Percentiles rank a stretch among this genome's conserved stretches.
phyloP scores from a whole-genome alignment of 768 basidiomycete genomes.

The Infundibulicybe gibba region DNA sequence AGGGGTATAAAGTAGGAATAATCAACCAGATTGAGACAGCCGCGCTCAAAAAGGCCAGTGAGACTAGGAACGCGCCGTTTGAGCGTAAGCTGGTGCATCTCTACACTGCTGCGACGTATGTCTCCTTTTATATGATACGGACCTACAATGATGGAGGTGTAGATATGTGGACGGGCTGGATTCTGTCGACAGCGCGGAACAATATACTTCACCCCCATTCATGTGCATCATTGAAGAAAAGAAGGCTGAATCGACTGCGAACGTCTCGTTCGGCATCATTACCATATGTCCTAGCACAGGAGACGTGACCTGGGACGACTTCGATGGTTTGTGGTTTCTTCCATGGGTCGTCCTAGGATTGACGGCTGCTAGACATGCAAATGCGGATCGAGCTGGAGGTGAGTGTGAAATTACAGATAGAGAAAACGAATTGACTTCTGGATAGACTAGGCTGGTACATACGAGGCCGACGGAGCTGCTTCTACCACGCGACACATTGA shows the following conservation, averaged over 20 bases:
- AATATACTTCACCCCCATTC: conserved; percentile 55
- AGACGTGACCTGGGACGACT: conserved; percentile 92
- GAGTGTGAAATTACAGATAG: conserved; percentile 2
- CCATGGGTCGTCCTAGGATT: background rate
- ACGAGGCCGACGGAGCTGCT: conserved; percentile 81
- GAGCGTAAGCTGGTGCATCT: conserved; percentile 71
- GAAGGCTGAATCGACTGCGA: conserved; percentile 18
- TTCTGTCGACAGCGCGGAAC: conserved; percentile 60
- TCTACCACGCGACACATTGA: conserved; percentile 55
- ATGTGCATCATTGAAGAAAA: conserved; percentile 74
- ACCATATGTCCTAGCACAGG: conserved; percentile 85
- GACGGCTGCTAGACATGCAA: conserved; percentile 50
- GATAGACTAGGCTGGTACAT: conserved; percentile 83
- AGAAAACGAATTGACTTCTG: background rate
- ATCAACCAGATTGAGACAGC: conserved; percentile 85
- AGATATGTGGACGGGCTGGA: conserved; percentile 85
- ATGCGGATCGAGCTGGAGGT: conserved; percentile 93
- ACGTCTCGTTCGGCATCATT: conserved; percentile 65
- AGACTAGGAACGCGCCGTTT: conserved; percentile 72
- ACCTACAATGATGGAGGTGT: background rate
- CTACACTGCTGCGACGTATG: conserved; percentile 87
- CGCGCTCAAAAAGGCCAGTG: conserved; percentile 80
- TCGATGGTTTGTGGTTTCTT: conserved; percentile 51
- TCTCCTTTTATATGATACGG: conserved; percentile 3
- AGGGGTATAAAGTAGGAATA: conserved; percentile 81